These are phyloP conservation scores for Pythium pyrilobum DNA, from an alignment of 352 stramenopile genomes.

Conservation along the genomic window DNA sequence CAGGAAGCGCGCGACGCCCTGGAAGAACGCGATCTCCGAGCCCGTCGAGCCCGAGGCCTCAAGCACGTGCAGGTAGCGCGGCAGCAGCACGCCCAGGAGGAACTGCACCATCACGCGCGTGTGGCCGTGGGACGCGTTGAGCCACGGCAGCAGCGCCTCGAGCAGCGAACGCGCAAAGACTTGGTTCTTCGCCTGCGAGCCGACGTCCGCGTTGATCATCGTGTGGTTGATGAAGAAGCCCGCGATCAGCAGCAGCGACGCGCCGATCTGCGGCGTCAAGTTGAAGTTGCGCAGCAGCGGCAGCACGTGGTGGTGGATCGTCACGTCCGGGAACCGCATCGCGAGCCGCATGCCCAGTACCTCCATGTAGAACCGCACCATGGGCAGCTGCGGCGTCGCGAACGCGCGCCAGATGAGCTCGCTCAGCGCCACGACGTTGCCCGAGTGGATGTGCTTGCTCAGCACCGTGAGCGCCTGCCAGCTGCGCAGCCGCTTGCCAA, in stretches of 20 bases:
- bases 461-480: slow-evolving; percentile 80
- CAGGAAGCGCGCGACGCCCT: slow-evolving; percentile 49
- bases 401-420: slow-evolving; percentile 47
- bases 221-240: slow-evolving; percentile 25
- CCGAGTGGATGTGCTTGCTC: slow-evolving; percentile 34
- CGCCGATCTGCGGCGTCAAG: slow-evolving; percentile 63
- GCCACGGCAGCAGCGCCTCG: slow-evolving; percentile 62
- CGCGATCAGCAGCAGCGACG: slow-evolving; percentile 55
- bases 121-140: slow-evolving; percentile 78
- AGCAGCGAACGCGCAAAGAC: slow-evolving; percentile 23
- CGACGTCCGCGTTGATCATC: slow-evolving; percentile 17
- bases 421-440: slow-evolving; percentile 24
- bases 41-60: background rate
- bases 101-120: slow-evolving; percentile 79
- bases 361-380: slow-evolving; percentile 80
- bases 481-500: slow-evolving; percentile 66
- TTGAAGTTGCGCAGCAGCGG: slow-evolving; percentile 66
- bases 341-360: slow-evolving; percentile 70
- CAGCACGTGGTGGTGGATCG: slow-evolving; percentile 37
- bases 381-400: slow-evolving; percentile 49
- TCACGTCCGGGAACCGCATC: slow-evolving; percentile 38
- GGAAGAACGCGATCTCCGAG: slow-evolving; percentile 34
- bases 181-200: slow-evolving; percentile 14
- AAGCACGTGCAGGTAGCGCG: slow-evolving; percentile 40
- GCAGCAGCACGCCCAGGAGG: slow-evolving; percentile 55